Evolutionary conservation across 345 rosid genomes (phyloP), one percentile per base, ranked within the genome.

Genomic region (Boechera retrofracta): DNA sequence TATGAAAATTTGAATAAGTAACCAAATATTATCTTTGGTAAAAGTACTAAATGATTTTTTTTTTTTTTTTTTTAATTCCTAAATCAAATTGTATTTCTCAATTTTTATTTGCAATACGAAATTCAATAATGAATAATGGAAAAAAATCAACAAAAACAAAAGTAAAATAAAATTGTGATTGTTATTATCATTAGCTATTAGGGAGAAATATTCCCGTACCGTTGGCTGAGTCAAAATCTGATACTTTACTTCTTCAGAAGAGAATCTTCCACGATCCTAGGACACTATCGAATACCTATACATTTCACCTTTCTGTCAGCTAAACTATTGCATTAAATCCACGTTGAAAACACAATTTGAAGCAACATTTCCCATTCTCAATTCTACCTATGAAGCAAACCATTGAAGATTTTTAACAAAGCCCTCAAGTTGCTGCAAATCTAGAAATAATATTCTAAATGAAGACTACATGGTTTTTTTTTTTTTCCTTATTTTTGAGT

Each of bases 171-270:
- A 26, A 36, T 36, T 49, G 18, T 75, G 62, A 38, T 31, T 41
- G 47, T 42, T 60, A 33, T 4, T 8, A 60, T 36, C 28, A 68
- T 60, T 31, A 60, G 69, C 56, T 52, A 60, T 41, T n/a, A 69
- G 51, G 75, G 60, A 76, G 63, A 70, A 53, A 44, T 35, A 53
- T 42, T 63, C 28, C 21, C 44, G 38, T 63, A 70, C 80, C 76
- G 60, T 54, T 33, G 54, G 54, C 36, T 4, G 69, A 71, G 77
- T 77, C 81, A 71, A 64, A 42, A 18, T 77, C 49, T 57, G 77
- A 64, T 77, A 64, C 77, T 71, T 77, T 71, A 63, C 81, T 71
- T 77, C 47, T 64, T 56, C 21, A 28, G 67, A 47, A 71, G 21
- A 71, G 72, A 77, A 77, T 71, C 66, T 71, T 65, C 62, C 36